These are phyloP conservation scores for Ceratocystis ficicola DNA, from an alignment of 2,329 filamentous ascomycete genomes.

Conservation along the genomic window DNA sequence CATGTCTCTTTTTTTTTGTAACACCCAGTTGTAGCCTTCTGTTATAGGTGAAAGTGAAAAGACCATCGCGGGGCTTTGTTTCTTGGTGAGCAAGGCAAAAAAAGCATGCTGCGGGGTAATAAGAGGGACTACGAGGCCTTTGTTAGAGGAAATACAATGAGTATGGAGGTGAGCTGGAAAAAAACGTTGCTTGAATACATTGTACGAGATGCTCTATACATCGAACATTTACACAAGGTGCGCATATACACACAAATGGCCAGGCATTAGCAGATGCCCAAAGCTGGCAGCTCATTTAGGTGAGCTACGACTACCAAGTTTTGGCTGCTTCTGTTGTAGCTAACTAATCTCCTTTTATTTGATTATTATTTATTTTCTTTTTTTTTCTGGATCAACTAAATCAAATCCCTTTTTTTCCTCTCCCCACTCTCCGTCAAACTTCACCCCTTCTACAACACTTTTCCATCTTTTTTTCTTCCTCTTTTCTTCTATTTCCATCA, in stretches of 20 bases:
- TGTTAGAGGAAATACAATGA: background rate
- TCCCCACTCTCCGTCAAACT: constrained; percentile 3
- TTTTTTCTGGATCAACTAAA: background rate
- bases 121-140: background rate
- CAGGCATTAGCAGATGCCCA: background rate
- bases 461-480: background rate
- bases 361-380: background rate
- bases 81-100: constrained; percentile 4
- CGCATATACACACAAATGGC: background rate
- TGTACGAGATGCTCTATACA: background rate
- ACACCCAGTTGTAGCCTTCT: background rate
- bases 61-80: background rate
- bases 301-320: background rate
- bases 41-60: background rate
- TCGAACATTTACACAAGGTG: background rate
- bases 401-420: constrained; percentile 10
- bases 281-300: background rate
- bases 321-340: background rate
- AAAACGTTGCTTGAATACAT: background rate
- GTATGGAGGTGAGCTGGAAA: no score
- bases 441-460: constrained; percentile 3
- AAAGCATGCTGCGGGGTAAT: constrained; percentile 5
- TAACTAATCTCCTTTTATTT: background rate
- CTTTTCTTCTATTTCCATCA: constrained; percentile 1
- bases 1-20: no score